These are phyloP conservation scores for Hypoxylon subgilvum DNA, from an alignment of 495 filamentous ascomycete species.

Conservation along the genomic window DNA sequence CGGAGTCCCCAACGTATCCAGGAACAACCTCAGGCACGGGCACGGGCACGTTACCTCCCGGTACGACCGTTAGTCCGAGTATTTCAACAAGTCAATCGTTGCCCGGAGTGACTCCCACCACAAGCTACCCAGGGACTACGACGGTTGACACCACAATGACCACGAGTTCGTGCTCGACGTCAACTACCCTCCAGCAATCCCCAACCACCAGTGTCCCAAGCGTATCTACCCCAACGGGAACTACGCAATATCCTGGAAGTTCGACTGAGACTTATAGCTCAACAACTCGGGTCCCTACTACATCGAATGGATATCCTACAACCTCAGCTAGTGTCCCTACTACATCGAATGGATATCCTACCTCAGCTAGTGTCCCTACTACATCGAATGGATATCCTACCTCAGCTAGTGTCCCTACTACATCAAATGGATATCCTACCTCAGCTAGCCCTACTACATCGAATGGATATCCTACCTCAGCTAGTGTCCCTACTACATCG, in stretches of 20 bases:
- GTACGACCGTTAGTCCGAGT: neutral
- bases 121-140: neutral
- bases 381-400: neutral
- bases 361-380: neutral
- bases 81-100: neutral
- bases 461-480: neutral
- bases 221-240: neutral
- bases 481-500: neutral
- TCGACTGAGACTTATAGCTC: no score
- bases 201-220: neutral
- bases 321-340: neutral
- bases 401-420: neutral
- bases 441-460: neutral
- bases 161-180: neutral
- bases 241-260: neutral
- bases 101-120: neutral
- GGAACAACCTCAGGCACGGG: neutral
- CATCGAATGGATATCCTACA: neutral
- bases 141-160: neutral
- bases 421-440: neutral
- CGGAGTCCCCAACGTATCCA: neutral
- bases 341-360: neutral
- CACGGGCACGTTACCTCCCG: neutral
- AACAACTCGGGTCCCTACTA: neutral
- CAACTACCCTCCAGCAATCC: neutral